Percentiles rank a stretch among this genome's conserved stretches.
phyloP scores from a whole-genome alignment of 306 rosid genomes.

The Lagenaria siceraria region DNA sequence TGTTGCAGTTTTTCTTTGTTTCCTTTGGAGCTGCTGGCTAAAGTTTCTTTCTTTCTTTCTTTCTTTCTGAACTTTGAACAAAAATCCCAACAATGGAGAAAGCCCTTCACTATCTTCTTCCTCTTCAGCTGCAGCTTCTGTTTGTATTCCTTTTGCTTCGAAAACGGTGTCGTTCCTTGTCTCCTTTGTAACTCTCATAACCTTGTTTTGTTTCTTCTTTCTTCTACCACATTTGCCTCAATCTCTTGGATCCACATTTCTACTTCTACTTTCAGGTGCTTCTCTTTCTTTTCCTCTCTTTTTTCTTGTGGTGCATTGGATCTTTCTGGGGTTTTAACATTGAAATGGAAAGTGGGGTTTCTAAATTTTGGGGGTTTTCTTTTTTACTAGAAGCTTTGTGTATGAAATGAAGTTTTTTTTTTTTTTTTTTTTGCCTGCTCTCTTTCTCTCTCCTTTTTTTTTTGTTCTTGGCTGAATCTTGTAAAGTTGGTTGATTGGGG shows the following conservation, averaged over 20 bases:
- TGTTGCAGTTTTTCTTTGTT: background rate
- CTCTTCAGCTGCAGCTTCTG: conserved; percentile 27
- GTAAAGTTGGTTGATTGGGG: background rate
- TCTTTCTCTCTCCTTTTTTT: background rate
- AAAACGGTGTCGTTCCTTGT: conserved; percentile 42
- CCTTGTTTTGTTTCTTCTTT: conserved; percentile 18
- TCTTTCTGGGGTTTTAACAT: background rate
- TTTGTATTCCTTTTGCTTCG: conserved; percentile 18
- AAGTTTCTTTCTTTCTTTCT: conserved; percentile 40
- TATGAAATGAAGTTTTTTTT: conserved; percentile 2
- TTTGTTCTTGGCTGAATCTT: background rate
- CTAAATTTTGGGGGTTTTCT: background rate
- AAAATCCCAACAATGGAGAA: conserved; percentile 42
- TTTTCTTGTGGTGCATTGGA: background rate
- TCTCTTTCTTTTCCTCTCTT: background rate
- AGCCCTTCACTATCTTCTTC: conserved; percentile 61
- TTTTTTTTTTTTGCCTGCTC: background rate
- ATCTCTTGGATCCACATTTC: conserved; percentile 34
- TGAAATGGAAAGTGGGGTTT: background rate
- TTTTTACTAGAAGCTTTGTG: background rate
- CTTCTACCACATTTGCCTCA: conserved; percentile 20
- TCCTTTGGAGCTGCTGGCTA: conserved; percentile 8
- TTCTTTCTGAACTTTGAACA: conserved; percentile 11
- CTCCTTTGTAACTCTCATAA: conserved; percentile 13
- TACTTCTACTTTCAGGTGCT: conserved; percentile 28